Base-by-base conservation (phyloP, 1,284 basidiomycete species). In the Porodaedalea pini region DNA sequence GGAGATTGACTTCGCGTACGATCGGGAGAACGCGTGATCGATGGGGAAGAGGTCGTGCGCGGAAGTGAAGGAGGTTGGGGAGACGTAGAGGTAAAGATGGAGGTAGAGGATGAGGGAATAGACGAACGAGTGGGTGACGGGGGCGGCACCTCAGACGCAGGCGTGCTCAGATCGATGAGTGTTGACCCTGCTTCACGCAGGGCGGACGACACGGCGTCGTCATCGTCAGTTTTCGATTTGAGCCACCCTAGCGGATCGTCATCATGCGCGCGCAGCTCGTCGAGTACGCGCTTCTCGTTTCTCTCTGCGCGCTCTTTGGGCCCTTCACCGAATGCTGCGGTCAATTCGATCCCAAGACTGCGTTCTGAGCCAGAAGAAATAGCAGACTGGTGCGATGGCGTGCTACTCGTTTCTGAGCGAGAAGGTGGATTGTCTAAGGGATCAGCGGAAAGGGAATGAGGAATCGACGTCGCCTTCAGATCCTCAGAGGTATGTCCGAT, bases 241-340 rank as follows among this genome's bases (percentile, higher is more conserved):
- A 31, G n/a, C 70, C 82, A 87, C 64, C 81, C 84, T 62, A 88
- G 66, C 1, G 86, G 86, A 67, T 88, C 85, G 50, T 86, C 81
- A 66, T 88, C 78, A 60, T 86, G 78, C 58, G 75, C 65, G 39
- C 88, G 65, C 31, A 90, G 66, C 65, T 89, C 85, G 51, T 86
- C 81, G 51, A 89, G 68, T 2, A 87, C 70, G 19, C 71, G 75
- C 48, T 73, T 72, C 58, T 78, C 74, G 52, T 77, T 84, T 56
- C 71, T 73, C 56, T 80, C 78, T 0, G 78, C 74, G 6, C 82
- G 78, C 0, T 70, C 69, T 64, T 75, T 82, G 4, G 86, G 83
- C 37, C 75, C 76, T 51, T 78, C 71, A 2, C 75, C 74, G 54
- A 86, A 83, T 45, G 74, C 71, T 52, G n/a, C n/a, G n/a, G n/a